phyloP scores from a whole-genome alignment of 371 early-diverging fungal genomes.

The Syncephalastrum contaminatum region DNA sequence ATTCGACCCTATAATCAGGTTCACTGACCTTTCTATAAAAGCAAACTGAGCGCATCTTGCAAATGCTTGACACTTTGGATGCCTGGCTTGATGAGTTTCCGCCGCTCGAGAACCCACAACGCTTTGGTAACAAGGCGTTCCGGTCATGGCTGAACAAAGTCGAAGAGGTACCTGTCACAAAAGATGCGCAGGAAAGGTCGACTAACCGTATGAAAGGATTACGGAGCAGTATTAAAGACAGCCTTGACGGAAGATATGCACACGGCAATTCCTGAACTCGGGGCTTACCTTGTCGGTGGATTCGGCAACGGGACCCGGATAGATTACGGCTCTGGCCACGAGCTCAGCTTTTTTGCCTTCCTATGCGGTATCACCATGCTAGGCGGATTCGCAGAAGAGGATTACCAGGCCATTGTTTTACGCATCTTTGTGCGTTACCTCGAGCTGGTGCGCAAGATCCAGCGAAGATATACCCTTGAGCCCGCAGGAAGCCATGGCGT shows the following conservation, averaged over 20 bases:
- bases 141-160: constrained; percentile 60
- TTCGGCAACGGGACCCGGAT: constrained; percentile 96
- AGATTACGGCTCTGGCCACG: constrained; percentile 99
- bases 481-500: constrained; percentile 99
- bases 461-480: constrained; percentile 90
- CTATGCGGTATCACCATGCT: constrained; percentile 75
- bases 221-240: constrained; percentile 27
- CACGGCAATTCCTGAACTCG: constrained; percentile 66
- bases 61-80: constrained; percentile 64
- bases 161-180: constrained; percentile 37
- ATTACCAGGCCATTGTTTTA: constrained; percentile 72
- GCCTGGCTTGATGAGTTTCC: constrained; percentile 77
- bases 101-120: constrained; percentile 68
- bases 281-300: constrained; percentile 74
- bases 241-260: constrained; percentile 42
- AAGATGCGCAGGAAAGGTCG: neutral
- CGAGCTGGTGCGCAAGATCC: constrained; percentile 78
- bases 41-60: constrained; percentile 55
- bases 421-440: constrained; percentile 86
- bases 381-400: constrained; percentile 55
- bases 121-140: constrained; percentile 82
- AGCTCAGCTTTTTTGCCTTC: constrained; percentile 94
- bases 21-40: constrained; percentile 14
- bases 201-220: constrained; percentile 2
- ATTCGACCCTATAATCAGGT: constrained; percentile 4